phyloP scores from a whole-genome alignment of 306 rosid genomes.

The Delonix regia region DNA sequence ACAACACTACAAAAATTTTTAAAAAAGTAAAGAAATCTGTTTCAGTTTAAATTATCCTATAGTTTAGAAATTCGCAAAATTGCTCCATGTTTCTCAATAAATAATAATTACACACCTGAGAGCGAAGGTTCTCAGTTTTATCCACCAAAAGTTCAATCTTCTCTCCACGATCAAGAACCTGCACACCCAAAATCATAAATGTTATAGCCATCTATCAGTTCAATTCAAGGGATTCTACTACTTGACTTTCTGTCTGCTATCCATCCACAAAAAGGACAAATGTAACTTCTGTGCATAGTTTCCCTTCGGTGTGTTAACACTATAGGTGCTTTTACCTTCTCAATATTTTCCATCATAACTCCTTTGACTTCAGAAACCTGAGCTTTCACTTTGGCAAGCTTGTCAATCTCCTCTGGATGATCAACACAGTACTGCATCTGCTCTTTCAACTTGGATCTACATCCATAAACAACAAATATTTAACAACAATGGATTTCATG shows the following conservation, averaged over 20 bases:
- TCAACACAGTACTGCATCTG: slow-evolving; percentile 92
- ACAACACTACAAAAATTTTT: slow-evolving; percentile 1
- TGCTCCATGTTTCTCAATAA: neutral
- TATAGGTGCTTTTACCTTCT: slow-evolving; percentile 56
- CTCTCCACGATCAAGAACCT: slow-evolving; percentile 96
- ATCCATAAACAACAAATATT: slow-evolving; percentile 29
- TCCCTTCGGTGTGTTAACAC: neutral
- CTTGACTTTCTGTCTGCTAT: slow-evolving; percentile 15
- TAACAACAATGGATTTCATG: slow-evolving; percentile 27
- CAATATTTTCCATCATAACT: slow-evolving; percentile 97
- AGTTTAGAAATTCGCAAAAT: slow-evolving; percentile 1
- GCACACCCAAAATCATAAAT: slow-evolving; percentile 34
- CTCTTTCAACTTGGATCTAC: slow-evolving; percentile 83
- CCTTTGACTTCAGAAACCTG: slow-evolving; percentile 94
- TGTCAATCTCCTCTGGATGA: slow-evolving; percentile 88
- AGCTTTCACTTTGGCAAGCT: slow-evolving; percentile 89
- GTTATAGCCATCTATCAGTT: slow-evolving; percentile 8
- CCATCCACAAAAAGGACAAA: neutral
- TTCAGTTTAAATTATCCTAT: neutral
- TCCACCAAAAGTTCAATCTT: slow-evolving; percentile 91
- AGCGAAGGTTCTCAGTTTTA: slow-evolving; percentile 85
- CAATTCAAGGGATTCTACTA: neutral
- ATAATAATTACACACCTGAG: slow-evolving; percentile 60
- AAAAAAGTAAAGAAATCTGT: neutral
- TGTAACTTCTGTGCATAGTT: neutral